Evolutionary conservation across 129 eudicot species (phyloP), one percentile per base, ranked within the genome.

Genomic region (Helichrysum umbraculigerum): DNA sequence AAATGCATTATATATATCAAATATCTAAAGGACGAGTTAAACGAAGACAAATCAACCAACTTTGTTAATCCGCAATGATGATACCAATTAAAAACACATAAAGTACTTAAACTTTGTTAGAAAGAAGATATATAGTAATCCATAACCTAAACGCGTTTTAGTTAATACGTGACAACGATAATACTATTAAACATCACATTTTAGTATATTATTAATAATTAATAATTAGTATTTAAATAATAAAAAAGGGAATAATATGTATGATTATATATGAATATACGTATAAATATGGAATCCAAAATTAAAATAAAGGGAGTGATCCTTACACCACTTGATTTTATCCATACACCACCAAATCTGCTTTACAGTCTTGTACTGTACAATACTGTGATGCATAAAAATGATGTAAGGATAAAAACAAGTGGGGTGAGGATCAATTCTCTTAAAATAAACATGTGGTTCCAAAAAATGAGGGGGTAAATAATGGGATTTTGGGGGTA

Each of bases 391-490:
- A n/a, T n/a, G n/a, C n/a, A n/a, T n/a, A n/a, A n/a, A n/a, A n/a
- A n/a, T n/a, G n/a, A n/a, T n/a, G n/a, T n/a, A n/a, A n/a, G n/a
- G n/a, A n/a, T n/a, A n/a, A n/a, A n/a, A n/a, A n/a, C n/a, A n/a
- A n/a, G n/a, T n/a, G n/a, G n/a, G n/a, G n/a, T n/a, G n/a, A n/a
- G n/a, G n/a, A n/a, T n/a, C n/a, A n/a, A n/a, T n/a, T n/a, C n/a
- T n/a, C n/a, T n/a, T n/a, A n/a, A n/a, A n/a, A n/a, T n/a, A 19
- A 71, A n/a, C 64, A 32, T 51, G 75, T 37, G 19, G 56, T 34
- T 72, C 42, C 57, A 10, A 14, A 41, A 68, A 22, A 12, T 72
- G 76, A 19, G 76, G 76, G 76, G 76, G 67, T 57, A 57, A 72
- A 57, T 72, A 57, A 5, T 44, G 34, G 15, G 28, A 25, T 25